phyloP scores from a whole-genome alignment of 495 filamentous ascomycete genomes.

The Staphylotrichum longicolle region DNA sequence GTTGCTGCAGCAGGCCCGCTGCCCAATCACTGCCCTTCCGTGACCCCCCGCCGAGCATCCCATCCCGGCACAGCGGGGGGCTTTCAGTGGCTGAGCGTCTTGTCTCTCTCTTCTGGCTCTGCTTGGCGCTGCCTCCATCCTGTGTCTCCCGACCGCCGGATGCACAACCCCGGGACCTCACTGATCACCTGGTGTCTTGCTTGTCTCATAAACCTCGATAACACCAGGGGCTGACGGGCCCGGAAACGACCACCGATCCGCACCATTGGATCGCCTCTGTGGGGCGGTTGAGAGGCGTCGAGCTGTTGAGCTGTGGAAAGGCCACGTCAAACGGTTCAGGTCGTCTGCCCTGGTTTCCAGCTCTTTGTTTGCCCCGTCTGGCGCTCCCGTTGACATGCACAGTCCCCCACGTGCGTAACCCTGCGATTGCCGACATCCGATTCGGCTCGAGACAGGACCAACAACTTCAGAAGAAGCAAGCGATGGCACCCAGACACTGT shows the following conservation, averaged over 20 bases:
- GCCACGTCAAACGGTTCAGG: conserved; percentile 4
- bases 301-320: not conserved
- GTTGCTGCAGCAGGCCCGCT: not conserved
- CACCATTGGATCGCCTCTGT: conserved; percentile 1
- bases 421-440: not conserved
- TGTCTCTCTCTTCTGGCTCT: not conserved
- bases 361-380: not conserved
- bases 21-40: conserved; percentile 3
- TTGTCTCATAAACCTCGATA: conserved; percentile 11
- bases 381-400: not conserved
- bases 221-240: not conserved
- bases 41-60: conserved; percentile 5
- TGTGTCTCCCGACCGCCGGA: conserved; percentile 1
- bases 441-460: too few species aligned
- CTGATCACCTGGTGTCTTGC: conserved; percentile 15
- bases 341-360: not conserved
- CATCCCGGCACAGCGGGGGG: conserved; percentile 3
- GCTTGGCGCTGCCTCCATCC: not conserved
- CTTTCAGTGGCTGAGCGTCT: conserved; percentile 11
- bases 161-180: not conserved
- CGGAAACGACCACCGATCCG: not conserved
- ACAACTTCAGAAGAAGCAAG: too few species aligned
- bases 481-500: too few species aligned
- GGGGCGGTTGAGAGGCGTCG: not conserved
- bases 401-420: conserved; percentile 5